Percentiles rank a stretch among this genome's conserved stretches.
Conservation (phyloP, 495 filamentous ascomycete genomes). For the Penicillium flavigenum region DNA sequence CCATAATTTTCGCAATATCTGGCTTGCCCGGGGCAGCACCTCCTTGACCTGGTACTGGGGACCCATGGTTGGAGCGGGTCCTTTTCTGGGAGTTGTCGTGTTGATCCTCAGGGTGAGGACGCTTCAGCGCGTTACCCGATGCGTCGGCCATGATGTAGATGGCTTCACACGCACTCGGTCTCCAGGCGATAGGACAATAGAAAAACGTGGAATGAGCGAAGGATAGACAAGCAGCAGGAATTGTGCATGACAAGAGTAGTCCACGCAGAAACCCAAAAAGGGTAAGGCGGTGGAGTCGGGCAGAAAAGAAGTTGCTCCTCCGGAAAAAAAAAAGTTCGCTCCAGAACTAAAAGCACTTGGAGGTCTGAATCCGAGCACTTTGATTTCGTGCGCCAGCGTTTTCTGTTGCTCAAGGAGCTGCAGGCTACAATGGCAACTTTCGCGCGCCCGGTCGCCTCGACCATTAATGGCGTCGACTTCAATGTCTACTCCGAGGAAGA, state of each 20-base stretch:
- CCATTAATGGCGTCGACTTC: slow-evolving; percentile 87
- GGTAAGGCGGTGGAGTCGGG: slow-evolving; percentile 25
- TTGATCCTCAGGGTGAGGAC: slow-evolving; percentile 57
- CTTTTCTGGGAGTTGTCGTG: slow-evolving; percentile 55
- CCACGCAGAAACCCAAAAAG: slow-evolving; percentile 16
- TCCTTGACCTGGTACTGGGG: slow-evolving; percentile 47
- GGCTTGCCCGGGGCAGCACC: slow-evolving; percentile 42
- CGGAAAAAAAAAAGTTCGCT: slow-evolving; percentile 27
- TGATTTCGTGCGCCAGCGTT: slow-evolving; percentile 38
- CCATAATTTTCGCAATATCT: slow-evolving; percentile 61
- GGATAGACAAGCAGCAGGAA: neutral
- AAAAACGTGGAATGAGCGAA: neutral
- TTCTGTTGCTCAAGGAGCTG: slow-evolving; percentile 47
- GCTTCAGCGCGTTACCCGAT: slow-evolving; percentile 54
- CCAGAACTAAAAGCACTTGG: slow-evolving; percentile 28
- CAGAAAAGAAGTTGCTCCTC: slow-evolving; percentile 37
- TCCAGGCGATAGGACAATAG: neutral
- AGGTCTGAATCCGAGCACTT: slow-evolving; percentile 27
- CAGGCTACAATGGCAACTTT: slow-evolving; percentile 66
- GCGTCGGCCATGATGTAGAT: slow-evolving; percentile 51
- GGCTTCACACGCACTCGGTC: slow-evolving; percentile 11
- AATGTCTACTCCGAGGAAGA: slow-evolving; percentile 75
- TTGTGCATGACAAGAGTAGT: slow-evolving; percentile 7
- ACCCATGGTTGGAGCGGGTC: slow-evolving; percentile 59
- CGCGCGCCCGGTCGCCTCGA: slow-evolving; percentile 81